These are phyloP conservation scores for Exophiala oligosperma DNA, from an alignment of 2,329 filamentous ascomycete species.

Conservation along the genomic window DNA sequence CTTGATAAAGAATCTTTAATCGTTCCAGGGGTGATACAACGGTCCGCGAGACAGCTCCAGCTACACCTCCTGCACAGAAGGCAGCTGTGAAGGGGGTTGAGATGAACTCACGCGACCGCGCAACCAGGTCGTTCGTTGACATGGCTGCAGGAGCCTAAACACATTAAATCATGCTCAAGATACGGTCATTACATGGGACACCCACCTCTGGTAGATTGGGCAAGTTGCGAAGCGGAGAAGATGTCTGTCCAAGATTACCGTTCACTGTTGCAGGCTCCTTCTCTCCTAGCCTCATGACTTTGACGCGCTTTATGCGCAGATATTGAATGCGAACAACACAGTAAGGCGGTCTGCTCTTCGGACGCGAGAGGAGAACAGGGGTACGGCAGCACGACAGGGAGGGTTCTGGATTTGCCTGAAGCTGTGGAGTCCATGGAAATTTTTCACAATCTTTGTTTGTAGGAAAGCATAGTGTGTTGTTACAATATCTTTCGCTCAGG, in stretches of 20 bases:
- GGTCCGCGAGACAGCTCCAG: conserved; percentile 94
- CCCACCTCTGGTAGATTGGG: conserved; percentile 26
- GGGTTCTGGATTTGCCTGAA: conserved; percentile 8
- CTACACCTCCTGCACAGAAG: conserved; percentile 90
- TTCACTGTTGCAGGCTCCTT: conserved; percentile 25
- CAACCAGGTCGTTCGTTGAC: conserved; percentile 27
- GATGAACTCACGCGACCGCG: conserved; percentile 45
- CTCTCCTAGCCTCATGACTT: conserved; percentile 26
- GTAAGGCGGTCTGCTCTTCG: not conserved
- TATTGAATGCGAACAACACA: not conserved
- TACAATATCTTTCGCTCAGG: conserved; percentile 2
- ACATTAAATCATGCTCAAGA: conserved; percentile 7
- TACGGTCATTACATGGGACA: not conserved
- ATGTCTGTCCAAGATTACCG: conserved; percentile 24
- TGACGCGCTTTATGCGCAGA: conserved; percentile 6
- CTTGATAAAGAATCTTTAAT: conserved; percentile 95
- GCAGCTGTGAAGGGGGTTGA: conserved; percentile 86
- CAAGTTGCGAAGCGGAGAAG: conserved; percentile 21
- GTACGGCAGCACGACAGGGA: conserved; percentile 15
- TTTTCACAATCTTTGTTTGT: conserved; percentile 17
- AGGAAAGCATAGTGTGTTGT: conserved; percentile 15
- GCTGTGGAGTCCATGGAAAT: conserved; percentile 26
- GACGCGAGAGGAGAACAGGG: conserved; percentile 1
- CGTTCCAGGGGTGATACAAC: conserved; percentile 95
- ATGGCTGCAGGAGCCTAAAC: conserved; percentile 24